Evolutionary conservation across 78 protist species (phyloP), one percentile per base, ranked within the genome.

Genomic region (Pigoraptor vietnamica): DNA sequence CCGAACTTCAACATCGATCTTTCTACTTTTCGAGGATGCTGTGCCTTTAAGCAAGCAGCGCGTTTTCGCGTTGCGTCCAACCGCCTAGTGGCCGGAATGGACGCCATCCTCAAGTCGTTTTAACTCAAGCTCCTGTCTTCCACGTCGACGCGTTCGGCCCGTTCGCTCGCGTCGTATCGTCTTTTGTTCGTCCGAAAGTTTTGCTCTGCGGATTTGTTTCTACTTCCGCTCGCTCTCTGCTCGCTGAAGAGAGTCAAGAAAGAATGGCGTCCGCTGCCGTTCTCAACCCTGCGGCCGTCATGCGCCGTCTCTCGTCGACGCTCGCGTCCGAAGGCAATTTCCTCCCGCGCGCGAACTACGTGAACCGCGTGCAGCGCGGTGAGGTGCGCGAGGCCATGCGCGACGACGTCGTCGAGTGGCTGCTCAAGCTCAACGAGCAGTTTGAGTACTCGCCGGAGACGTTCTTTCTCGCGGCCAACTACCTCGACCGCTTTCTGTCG

Each of bases 401-500:
- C 82, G 32, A 37, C 24, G 88, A 81, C 33, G 32, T 81, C 0
- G 56, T 90, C 23, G 40, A 34, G 40, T 81, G 86, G 92, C 32
- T 79, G 48, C 48, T 6, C 6, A 32, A 35, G 35, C 35, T 92
- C 37, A 92, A 88, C 86, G 40, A 34, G 33, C 91, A 92, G 39
- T 38, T 92, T 32, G 86, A 88, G 55, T 92, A 40, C 39, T 23
- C 29, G 35, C 29, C 79, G 35, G 94, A 92, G 39, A 92, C 94
- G 33, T 92, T 87, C 34, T 90, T 38, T 21, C 86, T 88, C n/a
- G 90, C 94, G 25, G 90, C 37, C 84, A 87, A 84, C 86, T 36
- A 40, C 0, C 24, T 92, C 25, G 94, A 92, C 48, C 89, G 90
- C 39, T 39, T 92, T 29, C 88, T 92, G 82, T 87, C 91, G 21